Evolutionary conservation across 352 stramenopile species (phyloP), one percentile per base, ranked within the genome.

Genomic region (Phytophthora ohioensis): DNA sequence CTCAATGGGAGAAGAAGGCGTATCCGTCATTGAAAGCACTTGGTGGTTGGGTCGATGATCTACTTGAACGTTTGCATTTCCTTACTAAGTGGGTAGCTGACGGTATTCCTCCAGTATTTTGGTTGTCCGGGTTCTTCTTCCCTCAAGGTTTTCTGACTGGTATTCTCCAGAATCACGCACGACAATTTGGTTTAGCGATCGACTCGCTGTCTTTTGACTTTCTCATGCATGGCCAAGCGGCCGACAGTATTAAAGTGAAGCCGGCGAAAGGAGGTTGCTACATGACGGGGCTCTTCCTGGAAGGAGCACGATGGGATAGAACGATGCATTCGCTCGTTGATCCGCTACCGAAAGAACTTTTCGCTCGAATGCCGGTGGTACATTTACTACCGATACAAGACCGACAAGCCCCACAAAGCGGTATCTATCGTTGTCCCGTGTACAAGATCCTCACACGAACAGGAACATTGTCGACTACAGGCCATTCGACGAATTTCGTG

Each of bases 401-500:
- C 60, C 86, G 95, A 31, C 77, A 89, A 63, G 79, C 81, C 0
- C 86, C 91, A 1, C 83, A 87, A 27, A 82, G 84, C 49, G 89
- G 90, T 41, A 88, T 99, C 49, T 99, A 99, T 55, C 91, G 92
- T 21, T 98, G 93, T 46, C 96, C 96, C 0, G 90, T 98, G 34
- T 99, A 99, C 82, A 99, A 99, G 76, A 96, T 98, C 43, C 84
- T 99, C 49, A 98, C 90, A 21, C 80, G 95, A 49, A 90, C 91
- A 55, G 96, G 96, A 32, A 98, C 93, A 39, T 76, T 99, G 12
- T 98, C 93, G 2, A 99, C 97, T 13, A 99, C 97, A 0, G 97
- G 97, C 43, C 97, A 99, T 73, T 98, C 90, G 36, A 99, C 97
- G 30, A 99, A 99, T 84, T 99, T 99, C 79, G 91, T 99, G 59